Percentiles rank a stretch among this genome's conserved stretches.
Conservation (phyloP, 2,329 filamentous ascomycete species). For the Penicillium sp. region DNA sequence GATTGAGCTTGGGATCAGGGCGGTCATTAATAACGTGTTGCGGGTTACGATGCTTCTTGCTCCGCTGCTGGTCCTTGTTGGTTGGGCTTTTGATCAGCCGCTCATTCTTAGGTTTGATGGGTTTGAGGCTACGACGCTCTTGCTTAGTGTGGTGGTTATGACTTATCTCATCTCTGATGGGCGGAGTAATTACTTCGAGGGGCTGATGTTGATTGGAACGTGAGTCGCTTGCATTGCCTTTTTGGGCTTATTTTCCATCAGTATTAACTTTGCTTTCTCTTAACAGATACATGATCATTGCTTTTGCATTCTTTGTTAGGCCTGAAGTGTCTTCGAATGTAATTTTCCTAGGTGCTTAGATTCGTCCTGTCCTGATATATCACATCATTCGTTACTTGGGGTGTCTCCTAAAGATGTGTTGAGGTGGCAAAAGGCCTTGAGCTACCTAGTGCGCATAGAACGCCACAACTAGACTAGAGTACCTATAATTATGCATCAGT, state of each 20-base stretch:
- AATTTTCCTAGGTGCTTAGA: constrained; percentile 1
- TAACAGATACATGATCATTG: constrained; percentile 19
- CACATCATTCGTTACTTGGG: neutral
- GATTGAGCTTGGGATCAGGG: constrained; percentile 17
- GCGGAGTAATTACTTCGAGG: constrained; percentile 23
- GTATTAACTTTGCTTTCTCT: neutral
- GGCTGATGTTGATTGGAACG: constrained; percentile 23
- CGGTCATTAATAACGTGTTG: constrained; percentile 17
- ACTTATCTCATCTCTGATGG: constrained; percentile 24
- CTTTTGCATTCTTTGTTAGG: constrained; percentile 18
- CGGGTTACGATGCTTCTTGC: constrained; percentile 19
- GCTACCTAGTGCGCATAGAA: constrained; percentile 13
- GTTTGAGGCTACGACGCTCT: constrained; percentile 21
- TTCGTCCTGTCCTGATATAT: neutral
- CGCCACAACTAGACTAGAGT: constrained; percentile 12
- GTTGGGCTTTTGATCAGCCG: constrained; percentile 13
- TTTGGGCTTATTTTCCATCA: neutral
- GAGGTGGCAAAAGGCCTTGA: neutral
- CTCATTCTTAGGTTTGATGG: constrained; percentile 18
- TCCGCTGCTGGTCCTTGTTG: constrained; percentile 14
- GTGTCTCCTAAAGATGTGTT: neutral
- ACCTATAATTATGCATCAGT: constrained; percentile 7
- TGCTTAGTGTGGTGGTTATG: constrained; percentile 23
- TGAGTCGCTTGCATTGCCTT: constrained; percentile 8
- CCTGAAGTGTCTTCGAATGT: constrained; percentile 6